These are phyloP conservation scores for Colletotrichum spaethianum DNA, from an alignment of 2,329 filamentous ascomycete species.

Conservation along the genomic window DNA sequence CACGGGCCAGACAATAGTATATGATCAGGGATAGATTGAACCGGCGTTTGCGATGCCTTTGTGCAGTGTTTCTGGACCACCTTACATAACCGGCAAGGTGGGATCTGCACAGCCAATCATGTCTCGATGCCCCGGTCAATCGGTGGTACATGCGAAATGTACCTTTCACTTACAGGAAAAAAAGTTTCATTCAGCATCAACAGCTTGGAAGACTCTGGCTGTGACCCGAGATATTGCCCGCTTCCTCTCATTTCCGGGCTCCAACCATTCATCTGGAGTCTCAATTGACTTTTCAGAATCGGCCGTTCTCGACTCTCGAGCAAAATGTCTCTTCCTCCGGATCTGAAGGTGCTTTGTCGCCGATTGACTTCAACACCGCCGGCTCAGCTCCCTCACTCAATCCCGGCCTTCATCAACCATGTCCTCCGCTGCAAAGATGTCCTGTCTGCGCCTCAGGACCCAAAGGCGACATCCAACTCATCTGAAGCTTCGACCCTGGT, in stretches of 20 bases:
- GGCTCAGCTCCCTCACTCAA: conserved; percentile 80
- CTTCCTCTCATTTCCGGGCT: background rate
- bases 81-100: conserved; percentile 17
- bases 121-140: background rate
- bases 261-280: background rate
- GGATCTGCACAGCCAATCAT: conserved; percentile 3
- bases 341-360: conserved; percentile 76
- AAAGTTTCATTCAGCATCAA: conserved; percentile 41
- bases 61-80: background rate
- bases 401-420: conserved; percentile 77
- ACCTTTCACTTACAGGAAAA: conserved; percentile 40
- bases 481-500: conserved; percentile 79
- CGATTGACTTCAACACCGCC: conserved; percentile 80
- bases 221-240: conserved; percentile 12
- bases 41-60: background rate
- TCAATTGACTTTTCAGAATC: background rate
- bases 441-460: conserved; percentile 74
- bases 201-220: conserved; percentile 18
- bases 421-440: conserved; percentile 70
- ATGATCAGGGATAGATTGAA: conserved; percentile 13
- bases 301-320: too few relatives aligned
- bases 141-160: conserved; percentile 20
- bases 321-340: conserved; percentile 62
- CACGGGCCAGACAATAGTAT: conserved; percentile 20
- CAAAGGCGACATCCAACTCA: conserved; percentile 70